phyloP scores from a whole-genome alignment of 139 green algal genomes.

The Chlorella ohadii region DNA sequence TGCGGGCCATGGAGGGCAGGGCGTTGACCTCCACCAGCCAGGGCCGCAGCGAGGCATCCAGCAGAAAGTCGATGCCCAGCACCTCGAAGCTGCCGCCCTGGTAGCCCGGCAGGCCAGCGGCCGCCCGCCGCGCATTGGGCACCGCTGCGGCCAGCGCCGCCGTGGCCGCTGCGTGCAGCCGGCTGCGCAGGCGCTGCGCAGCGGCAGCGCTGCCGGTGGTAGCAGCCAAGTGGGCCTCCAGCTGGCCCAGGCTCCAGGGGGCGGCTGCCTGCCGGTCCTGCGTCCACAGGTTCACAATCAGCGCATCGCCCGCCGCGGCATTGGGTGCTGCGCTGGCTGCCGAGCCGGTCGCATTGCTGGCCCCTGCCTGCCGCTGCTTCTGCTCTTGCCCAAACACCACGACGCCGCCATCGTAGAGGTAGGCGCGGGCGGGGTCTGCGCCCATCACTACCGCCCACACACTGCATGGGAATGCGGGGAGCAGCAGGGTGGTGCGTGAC shows the following conservation, averaged over 20 bases:
- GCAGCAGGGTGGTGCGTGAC: too few species aligned
- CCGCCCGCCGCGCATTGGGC: conserved; percentile 18
- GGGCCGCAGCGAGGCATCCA: conserved; percentile 64
- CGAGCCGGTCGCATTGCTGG: too few species aligned
- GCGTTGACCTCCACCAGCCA: conserved; percentile 82
- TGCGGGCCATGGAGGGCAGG: conserved; percentile 68
- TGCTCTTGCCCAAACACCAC: conserved; percentile 59
- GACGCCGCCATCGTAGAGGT: conserved; percentile 69
- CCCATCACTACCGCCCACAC: conserved; percentile 71
- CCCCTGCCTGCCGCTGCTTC: background rate
- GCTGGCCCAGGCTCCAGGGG: conserved; percentile 64
- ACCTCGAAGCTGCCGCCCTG: conserved; percentile 59
- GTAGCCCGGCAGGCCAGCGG: background rate
- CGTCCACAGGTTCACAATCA: conserved; percentile 78
- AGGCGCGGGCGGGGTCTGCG: conserved; percentile 53
- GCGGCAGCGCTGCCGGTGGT: background rate
- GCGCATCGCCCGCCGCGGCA: conserved; percentile 29
- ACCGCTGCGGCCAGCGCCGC: conserved; percentile 46
- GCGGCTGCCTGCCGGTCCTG: conserved; percentile 56
- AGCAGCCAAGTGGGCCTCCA: conserved; percentile 50
- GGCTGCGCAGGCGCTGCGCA: conserved; percentile 41
- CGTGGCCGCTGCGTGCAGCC: conserved; percentile 38
- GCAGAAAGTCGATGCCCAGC: conserved; percentile 77
- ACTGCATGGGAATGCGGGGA: conserved; percentile 29
- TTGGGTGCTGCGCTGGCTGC: too few species aligned